These are phyloP conservation scores for Posidonia oceanica DNA, from an alignment of 116 monocot species.

Conservation along the genomic window DNA sequence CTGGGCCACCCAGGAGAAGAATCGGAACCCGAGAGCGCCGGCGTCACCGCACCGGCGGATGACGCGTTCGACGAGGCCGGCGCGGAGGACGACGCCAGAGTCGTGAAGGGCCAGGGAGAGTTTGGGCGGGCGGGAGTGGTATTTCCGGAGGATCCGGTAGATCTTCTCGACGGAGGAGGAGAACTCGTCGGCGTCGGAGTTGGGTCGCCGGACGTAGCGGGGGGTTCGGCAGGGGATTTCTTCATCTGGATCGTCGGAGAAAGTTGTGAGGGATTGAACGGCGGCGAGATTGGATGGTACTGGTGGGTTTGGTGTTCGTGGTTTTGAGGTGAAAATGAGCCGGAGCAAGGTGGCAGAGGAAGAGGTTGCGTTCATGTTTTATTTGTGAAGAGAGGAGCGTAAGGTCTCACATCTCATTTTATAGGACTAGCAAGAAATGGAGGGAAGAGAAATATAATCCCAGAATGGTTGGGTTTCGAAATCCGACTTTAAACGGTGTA, in stretches of 20 bases:
- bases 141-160: conserved; percentile 66
- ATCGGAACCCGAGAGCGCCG: conserved; percentile 43
- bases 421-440: too few species aligned
- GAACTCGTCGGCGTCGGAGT: conserved; percentile 14
- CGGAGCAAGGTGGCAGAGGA: too few species aligned
- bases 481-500: too few species aligned
- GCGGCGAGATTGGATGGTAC: background rate
- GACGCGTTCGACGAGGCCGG: conserved; percentile 56
- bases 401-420: too few species aligned
- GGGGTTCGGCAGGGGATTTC: conserved; percentile 1
- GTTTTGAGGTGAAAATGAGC: too few species aligned
- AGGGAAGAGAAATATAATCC: too few species aligned
- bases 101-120: conserved; percentile 37
- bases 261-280: conserved; percentile 1
- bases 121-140: conserved; percentile 42
- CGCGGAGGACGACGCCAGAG: conserved; percentile 30
- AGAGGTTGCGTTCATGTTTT: too few species aligned
- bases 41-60: conserved; percentile 68
- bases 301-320: background rate
- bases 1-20: conserved; percentile 49
- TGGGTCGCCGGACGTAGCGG: background rate
- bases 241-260: conserved; percentile 4
- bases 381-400: too few species aligned
- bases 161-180: conserved; percentile 42
- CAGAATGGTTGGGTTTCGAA: too few species aligned